Percentiles rank a stretch among this genome's conserved stretches.
phyloP scores from a whole-genome alignment of 2,329 filamentous ascomycete species.

The Alternaria sp. region DNA sequence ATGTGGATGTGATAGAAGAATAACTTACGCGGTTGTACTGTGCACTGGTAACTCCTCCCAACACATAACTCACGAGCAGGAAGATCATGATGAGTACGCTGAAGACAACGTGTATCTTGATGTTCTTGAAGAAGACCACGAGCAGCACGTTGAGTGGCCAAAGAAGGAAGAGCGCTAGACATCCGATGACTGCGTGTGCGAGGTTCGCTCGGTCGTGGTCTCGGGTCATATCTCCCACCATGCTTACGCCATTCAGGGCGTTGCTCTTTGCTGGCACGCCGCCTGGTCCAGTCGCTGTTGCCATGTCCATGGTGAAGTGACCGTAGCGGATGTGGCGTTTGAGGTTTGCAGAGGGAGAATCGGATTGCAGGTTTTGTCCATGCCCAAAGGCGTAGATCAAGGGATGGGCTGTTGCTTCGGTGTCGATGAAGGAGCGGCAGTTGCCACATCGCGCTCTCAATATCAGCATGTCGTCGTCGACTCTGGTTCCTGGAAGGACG shows the following conservation, averaged over 20 bases:
- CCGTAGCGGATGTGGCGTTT: constrained; percentile 49
- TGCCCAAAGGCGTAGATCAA: constrained; percentile 54
- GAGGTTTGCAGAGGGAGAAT: constrained; percentile 44
- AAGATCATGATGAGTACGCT: constrained; percentile 49
- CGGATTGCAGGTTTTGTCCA: constrained; percentile 31
- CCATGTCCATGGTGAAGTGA: constrained; percentile 52
- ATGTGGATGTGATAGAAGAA: not conserved
- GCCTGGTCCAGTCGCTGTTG: constrained; percentile 43
- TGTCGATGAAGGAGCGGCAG: constrained; percentile 48
- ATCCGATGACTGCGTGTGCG: constrained; percentile 42
- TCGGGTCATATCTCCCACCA: constrained; percentile 25
- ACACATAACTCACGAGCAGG: constrained; percentile 47
- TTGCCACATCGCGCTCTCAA: constrained; percentile 49
- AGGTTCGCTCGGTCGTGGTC: constrained; percentile 39
- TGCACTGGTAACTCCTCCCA: constrained; percentile 52
- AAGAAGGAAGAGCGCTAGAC: constrained; percentile 42
- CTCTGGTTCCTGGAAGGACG: constrained; percentile 35
- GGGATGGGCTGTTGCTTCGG: constrained; percentile 38
- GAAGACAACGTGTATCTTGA: constrained; percentile 52
- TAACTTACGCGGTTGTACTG: constrained; percentile 50
- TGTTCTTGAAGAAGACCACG: constrained; percentile 49
- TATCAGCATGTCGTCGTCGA: constrained; percentile 47
- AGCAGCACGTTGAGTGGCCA: constrained; percentile 44
- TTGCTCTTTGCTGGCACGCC: constrained; percentile 39
- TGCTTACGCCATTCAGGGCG: constrained; percentile 30